A percentile compares a stretch with the other conserved stretches of the same genome.
These are phyloP conservation scores for Musa balbisiana DNA, from an alignment of 202 grass and related monocot species.

Conservation along the genomic window DNA sequence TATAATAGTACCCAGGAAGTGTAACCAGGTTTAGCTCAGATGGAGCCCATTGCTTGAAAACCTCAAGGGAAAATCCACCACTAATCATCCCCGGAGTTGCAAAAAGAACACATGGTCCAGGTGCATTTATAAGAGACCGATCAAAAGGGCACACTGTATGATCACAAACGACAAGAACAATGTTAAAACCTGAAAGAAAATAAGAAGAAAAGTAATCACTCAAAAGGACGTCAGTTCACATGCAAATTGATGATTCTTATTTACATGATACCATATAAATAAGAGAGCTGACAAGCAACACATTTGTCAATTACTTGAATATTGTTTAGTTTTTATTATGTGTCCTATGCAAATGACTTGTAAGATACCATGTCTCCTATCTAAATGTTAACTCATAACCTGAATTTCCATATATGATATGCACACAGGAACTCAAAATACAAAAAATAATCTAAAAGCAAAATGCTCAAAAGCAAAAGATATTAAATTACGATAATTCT, in stretches of 20 bases:
- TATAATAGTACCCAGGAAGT: slow-evolving; percentile 63
- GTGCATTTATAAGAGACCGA: slow-evolving; percentile 67
- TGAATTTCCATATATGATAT: too few species aligned
- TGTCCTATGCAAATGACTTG: too few species aligned
- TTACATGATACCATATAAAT: too few species aligned
- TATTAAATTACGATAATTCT: too few species aligned
- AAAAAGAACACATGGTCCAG: slow-evolving; percentile 91
- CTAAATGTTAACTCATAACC: too few species aligned
- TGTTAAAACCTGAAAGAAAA: background rate
- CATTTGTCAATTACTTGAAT: too few species aligned
- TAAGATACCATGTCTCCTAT: too few species aligned
- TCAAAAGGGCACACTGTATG: slow-evolving; percentile 73
- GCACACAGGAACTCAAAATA: too few species aligned
- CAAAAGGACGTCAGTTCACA: background rate
- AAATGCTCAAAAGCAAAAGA: too few species aligned
- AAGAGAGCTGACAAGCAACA: too few species aligned
- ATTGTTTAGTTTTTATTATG: too few species aligned
- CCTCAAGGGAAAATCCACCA: slow-evolving; percentile 94
- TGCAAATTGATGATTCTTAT: background rate
- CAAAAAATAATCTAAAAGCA: too few species aligned
- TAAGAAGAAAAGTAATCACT: background rate
- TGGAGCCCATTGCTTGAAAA: slow-evolving; percentile 94
- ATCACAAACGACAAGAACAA: slow-evolving; percentile 8
- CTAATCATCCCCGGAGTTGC: slow-evolving; percentile 93
- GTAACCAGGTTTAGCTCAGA: slow-evolving; percentile 78